Evolutionary conservation across 768 basidiomycete genomes (phyloP).

Genomic region (Lentinula aciculospora): DNA sequence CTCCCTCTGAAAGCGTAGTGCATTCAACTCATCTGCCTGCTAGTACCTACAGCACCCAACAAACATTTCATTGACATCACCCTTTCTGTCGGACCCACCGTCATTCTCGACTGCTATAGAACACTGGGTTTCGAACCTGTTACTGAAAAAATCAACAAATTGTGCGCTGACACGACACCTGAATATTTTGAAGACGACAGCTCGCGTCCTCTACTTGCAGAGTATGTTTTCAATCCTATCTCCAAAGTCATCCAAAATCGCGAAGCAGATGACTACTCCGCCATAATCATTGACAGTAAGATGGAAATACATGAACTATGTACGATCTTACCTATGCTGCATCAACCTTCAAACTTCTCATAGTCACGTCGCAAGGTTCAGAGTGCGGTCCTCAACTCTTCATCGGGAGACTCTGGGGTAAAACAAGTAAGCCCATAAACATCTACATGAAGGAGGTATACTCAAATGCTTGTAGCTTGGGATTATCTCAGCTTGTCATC

Average conservation of each 20-base stretch:
- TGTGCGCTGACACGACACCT: background rate
- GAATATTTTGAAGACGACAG: slow-evolving; percentile 1
- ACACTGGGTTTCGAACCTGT: slow-evolving; percentile 2
- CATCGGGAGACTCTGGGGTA: background rate
- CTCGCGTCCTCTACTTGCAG: background rate
- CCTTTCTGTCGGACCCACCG: slow-evolving; percentile 5
- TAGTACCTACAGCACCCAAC: background rate
- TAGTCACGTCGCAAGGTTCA: background rate
- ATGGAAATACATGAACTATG: background rate
- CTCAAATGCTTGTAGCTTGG: background rate
- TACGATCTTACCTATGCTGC: background rate
- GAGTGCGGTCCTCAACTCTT: background rate
- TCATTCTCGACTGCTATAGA: slow-evolving; percentile 6
- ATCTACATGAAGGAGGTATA: background rate
- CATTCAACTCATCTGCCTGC: background rate
- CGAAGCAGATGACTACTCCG: background rate
- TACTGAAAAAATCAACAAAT: background rate
- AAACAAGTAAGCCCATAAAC: background rate
- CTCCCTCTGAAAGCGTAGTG: background rate
- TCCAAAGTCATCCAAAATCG: background rate
- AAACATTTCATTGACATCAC: background rate
- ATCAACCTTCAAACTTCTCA: background rate
- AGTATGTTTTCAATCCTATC: background rate
- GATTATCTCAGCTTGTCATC: slow-evolving; percentile 1
- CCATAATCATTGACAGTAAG: background rate